Base-by-base conservation (phyloP, 306 rosid genomes). In the Malus domestica region DNA sequence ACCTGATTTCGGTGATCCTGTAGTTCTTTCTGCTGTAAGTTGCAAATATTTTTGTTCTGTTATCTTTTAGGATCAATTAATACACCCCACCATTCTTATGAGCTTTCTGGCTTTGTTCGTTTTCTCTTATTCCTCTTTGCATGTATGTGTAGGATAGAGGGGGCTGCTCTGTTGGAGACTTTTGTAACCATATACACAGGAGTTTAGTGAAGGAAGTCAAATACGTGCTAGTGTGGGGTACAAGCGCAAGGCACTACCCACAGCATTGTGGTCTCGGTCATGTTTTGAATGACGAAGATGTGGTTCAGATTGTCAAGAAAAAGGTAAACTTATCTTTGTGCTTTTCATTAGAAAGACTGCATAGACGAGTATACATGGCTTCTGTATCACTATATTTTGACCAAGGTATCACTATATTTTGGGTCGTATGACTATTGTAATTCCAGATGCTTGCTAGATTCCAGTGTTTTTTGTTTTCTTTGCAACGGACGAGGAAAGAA, bases 281-380 rank as follows among this genome's bases (percentile, higher is more conserved):
- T 12, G 27, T 66, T 82, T 97, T 96, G 83, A 80, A 75, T 2
- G 99, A 96, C 19, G 98, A 96, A 75, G 99, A 96, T 23, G 98
- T 96, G 72, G 99, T 96, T 82, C 99, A 96, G 88, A 87, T 96
- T 71, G 99, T 96, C 35, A 96, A 96, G 98, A 96, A 96, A 87
- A 96, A 96, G 99, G 99, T 96, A 20, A 35, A 32, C 38, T 20
- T 55, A 52, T 62, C 75, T 62, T 71, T 57, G 67, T 75, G 54
- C 12, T 33, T 49, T 35, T 82, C 74, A 78, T 27, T 54, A 20
- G 65, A 20, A 55, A 57, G 60, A 10, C 14, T 29, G 29, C 62
- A 19, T 10, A 18, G 57, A 63, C 11, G 29, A 64, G 7, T 40
- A 29, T 77, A 29, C 68, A 74, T 69, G n/a, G 38, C 23, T 77